These are phyloP conservation scores for Citrus trifoliata DNA, from an alignment of 345 rosid species.

Conservation along the genomic window DNA sequence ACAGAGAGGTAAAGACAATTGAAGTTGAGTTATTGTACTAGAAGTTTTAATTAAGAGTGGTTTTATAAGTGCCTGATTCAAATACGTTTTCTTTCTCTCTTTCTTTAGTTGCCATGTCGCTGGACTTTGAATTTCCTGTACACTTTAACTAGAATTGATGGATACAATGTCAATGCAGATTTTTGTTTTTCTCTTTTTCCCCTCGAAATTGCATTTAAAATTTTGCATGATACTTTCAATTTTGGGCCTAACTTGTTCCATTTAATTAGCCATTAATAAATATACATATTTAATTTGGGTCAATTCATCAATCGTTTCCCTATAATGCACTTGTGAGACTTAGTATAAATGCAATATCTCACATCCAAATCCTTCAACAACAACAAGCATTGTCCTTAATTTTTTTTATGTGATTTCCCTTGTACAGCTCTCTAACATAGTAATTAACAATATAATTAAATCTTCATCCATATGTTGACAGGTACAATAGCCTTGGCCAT, in stretches of 20 bases:
- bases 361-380: not conserved
- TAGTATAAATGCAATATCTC: not conserved
- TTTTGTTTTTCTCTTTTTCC: not conserved
- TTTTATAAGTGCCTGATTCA: not conserved
- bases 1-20: constrained; percentile 4
- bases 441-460: not conserved
- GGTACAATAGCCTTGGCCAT: not conserved
- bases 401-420: no score
- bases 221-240: not conserved
- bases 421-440: not conserved
- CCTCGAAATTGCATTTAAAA: not conserved
- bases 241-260: constrained; percentile 8
- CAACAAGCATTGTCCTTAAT: not conserved
- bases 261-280: not conserved
- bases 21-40: no score
- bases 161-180: not conserved
- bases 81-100: not conserved
- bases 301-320: not conserved
- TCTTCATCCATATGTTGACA: not conserved
- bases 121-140: not conserved
- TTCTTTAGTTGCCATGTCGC: not conserved
- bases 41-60: not conserved
- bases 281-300: not conserved
- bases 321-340: not conserved
- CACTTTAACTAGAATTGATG: no score